phyloP scores from a whole-genome alignment of 257 asterid species.

The Solanum pinnatisectum region DNA sequence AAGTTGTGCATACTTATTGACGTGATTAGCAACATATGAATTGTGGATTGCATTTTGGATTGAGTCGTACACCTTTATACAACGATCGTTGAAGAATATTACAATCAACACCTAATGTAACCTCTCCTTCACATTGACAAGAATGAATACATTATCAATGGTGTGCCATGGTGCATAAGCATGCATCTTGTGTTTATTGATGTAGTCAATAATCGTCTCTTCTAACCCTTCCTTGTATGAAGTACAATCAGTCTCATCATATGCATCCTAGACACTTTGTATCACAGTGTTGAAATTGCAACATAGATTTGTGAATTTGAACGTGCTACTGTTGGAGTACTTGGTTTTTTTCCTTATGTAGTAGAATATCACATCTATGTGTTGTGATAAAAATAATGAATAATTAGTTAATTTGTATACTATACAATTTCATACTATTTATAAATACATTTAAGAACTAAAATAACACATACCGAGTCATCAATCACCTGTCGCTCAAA shows the following conservation, averaged over 20 bases:
- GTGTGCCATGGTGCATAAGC: background rate
- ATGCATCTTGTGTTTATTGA: background rate
- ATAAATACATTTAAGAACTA: too few relatives aligned
- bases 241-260: background rate
- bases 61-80: too few relatives aligned
- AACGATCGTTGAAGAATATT: too few relatives aligned
- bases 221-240: background rate
- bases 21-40: too few relatives aligned
- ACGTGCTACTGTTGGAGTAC: background rate
- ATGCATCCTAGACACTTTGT: background rate
- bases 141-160: too few relatives aligned
- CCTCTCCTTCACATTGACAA: background rate
- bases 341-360: background rate
- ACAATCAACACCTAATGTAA: too few relatives aligned
- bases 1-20: too few relatives aligned
- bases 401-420: too few relatives aligned
- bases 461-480: background rate
- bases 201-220: background rate
- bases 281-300: background rate
- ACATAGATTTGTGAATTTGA: background rate
- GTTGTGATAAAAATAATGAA: background rate
- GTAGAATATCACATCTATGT: background rate
- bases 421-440: too few relatives aligned
- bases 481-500: background rate
- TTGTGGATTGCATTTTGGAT: too few relatives aligned